Conservation (phyloP, 441 rosid genomes). For the Populus hybrid region DNA sequence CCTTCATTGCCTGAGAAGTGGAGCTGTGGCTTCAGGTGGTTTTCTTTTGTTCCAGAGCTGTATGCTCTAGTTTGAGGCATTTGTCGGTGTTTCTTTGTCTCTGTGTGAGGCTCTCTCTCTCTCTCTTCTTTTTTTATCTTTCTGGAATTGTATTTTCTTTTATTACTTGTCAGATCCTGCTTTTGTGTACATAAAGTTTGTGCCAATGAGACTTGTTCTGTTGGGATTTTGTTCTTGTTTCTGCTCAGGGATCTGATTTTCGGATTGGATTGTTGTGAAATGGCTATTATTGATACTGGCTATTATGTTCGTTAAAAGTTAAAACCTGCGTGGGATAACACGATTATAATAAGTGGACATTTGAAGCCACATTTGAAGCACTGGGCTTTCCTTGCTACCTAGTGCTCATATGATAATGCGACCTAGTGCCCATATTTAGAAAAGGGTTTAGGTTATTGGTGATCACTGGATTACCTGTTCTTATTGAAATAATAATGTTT, state of each 20-base stretch:
- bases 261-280: background rate
- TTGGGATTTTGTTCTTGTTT: background rate
- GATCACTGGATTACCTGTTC: too few relatives aligned
- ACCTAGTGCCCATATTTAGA: too few relatives aligned
- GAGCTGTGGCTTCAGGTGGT: constrained; percentile 95
- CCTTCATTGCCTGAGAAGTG: constrained; percentile 81
- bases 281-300: background rate
- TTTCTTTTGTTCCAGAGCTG: constrained; percentile 73
- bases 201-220: background rate
- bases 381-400: background rate
- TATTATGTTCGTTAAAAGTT: background rate
- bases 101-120: background rate
- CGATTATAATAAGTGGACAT: background rate
- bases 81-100: background rate
- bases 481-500: too few relatives aligned
- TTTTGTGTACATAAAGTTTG: background rate
- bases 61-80: constrained; percentile 45
- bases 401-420: background rate
- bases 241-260: too few relatives aligned
- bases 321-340: background rate
- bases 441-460: too few relatives aligned
- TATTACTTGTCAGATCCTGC: background rate
- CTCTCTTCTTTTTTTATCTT: too few relatives aligned
- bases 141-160: background rate
- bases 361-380: too few relatives aligned